These are phyloP conservation scores for Beta macrorhiza DNA, from an alignment of 179 eudicot species.

Conservation along the genomic window DNA sequence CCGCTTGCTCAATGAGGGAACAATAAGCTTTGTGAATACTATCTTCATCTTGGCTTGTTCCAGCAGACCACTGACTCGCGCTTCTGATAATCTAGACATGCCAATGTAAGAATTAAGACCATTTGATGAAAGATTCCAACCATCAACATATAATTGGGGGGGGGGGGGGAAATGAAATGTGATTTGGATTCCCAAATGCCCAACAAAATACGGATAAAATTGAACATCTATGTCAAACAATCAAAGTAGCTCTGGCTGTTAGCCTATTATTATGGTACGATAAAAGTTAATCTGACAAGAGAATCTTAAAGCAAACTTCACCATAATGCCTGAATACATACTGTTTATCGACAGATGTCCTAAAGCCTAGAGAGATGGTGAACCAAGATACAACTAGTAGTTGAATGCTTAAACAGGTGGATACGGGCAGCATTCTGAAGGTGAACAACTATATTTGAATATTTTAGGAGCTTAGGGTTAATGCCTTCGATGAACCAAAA, in stretches of 20 bases:
- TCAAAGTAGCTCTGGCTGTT: not conserved
- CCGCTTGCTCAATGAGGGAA: slow-evolving; percentile 86
- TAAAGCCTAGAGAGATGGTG: not conserved
- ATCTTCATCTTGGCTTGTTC: slow-evolving; percentile 93
- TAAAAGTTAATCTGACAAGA: not conserved
- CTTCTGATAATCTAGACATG: slow-evolving; percentile 75
- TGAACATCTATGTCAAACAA: slow-evolving; percentile 2
- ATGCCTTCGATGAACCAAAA: too few relatives aligned
- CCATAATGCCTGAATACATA: not conserved
- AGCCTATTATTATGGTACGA: not conserved
- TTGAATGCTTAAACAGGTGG: not conserved
- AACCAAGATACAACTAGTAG: not conserved
- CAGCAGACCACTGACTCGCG: slow-evolving; percentile 98
- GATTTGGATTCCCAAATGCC: not conserved
- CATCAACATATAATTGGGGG: not conserved
- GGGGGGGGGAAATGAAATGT: not conserved
- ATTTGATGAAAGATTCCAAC: not conserved
- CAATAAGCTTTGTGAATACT: slow-evolving; percentile 94
- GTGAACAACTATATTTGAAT: too few relatives aligned
- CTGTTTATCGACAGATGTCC: not conserved
- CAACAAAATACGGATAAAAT: not conserved
- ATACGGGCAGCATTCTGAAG: not conserved
- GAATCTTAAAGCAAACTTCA: not conserved
- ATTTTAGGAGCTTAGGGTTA: too few relatives aligned
- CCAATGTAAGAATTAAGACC: slow-evolving; percentile 14